A percentile compares a stretch with the other conserved stretches of the same genome.
Conservation (phyloP, 1,284 basidiomycete species). For the Ustilago vetiveriae region DNA sequence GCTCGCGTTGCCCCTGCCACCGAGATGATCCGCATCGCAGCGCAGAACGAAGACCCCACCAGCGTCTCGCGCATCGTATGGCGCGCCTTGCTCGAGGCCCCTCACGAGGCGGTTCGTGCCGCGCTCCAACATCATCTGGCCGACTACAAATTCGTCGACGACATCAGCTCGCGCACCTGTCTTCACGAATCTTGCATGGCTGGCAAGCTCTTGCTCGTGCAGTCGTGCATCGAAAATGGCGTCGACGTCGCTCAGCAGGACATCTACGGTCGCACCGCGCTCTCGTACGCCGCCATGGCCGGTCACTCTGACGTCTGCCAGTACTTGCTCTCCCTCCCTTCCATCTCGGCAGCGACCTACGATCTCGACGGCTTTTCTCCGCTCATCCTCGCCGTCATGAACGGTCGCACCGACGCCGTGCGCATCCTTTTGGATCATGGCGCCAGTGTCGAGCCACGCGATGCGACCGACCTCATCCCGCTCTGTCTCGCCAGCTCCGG, state of each 20-base stretch:
- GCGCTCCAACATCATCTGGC: conserved; percentile 68
- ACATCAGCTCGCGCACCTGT: conserved; percentile 94
- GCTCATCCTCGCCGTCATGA: conserved; percentile 88
- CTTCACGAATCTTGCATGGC: conserved; percentile 93
- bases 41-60: conserved; percentile 53
- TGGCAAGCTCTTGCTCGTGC: conserved; percentile 81
- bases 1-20: conserved; percentile 48
- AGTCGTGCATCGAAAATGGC: conserved; percentile 80
- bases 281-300: conserved; percentile 96
- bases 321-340: conserved; percentile 77
- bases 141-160: conserved; percentile 91
- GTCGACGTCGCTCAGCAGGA: conserved; percentile 78
- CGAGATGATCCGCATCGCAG: conserved; percentile 55
- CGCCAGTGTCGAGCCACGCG: conserved; percentile 53
- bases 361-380: conserved; percentile 86
- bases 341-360: conserved; percentile 75
- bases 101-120: conserved; percentile 47
- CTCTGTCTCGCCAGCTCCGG: conserved; percentile 89
- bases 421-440: conserved; percentile 60
- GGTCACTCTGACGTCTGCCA: conserved; percentile 82
- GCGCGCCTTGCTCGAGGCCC: conserved; percentile 61
- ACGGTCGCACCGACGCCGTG: conserved; percentile 81
- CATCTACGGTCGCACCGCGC: conserved; percentile 88
- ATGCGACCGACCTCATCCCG: conserved; percentile 78
- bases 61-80: conserved; percentile 63